These are phyloP conservation scores for Tuber brumale DNA, from an alignment of 495 filamentous ascomycete genomes.

Conservation along the genomic window DNA sequence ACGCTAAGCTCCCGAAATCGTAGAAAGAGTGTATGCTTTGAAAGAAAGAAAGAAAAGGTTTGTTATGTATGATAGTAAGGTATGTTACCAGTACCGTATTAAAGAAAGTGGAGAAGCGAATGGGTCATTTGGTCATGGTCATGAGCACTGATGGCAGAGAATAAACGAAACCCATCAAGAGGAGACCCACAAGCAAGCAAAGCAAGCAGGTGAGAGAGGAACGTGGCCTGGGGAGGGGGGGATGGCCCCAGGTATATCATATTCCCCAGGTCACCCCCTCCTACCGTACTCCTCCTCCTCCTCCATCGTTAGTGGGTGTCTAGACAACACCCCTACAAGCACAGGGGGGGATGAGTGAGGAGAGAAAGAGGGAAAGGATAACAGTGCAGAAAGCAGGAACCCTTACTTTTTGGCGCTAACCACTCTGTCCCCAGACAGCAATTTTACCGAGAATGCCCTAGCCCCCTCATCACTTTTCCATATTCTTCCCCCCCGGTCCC, in stretches of 20 bases:
- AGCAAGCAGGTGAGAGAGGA: not conserved
- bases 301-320: conserved; percentile 75
- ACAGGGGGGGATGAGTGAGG: not conserved
- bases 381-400: conserved; percentile 34
- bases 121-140: not conserved
- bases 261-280: not conserved
- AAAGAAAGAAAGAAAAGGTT: not conserved
- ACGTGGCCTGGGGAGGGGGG: not conserved
- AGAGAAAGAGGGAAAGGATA: conserved; percentile 56
- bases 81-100: not conserved
- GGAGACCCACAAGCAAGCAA: not conserved
- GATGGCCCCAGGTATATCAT: not conserved
- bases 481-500: conserved; percentile 41
- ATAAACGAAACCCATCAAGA: not conserved
- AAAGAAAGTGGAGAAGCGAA: conserved; percentile 3
- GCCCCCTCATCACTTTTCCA: conserved; percentile 55
- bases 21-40: not conserved
- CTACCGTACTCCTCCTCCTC: conserved; percentile 58
- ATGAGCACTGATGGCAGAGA: not conserved
- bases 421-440: not conserved
- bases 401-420: not conserved
- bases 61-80: not conserved
- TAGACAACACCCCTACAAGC: conserved; percentile 62
- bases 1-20: not conserved
- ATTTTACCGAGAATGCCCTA: conserved; percentile 56